Base-by-base conservation (phyloP, 345 rosid species). In the Eucalyptus curtisii region DNA sequence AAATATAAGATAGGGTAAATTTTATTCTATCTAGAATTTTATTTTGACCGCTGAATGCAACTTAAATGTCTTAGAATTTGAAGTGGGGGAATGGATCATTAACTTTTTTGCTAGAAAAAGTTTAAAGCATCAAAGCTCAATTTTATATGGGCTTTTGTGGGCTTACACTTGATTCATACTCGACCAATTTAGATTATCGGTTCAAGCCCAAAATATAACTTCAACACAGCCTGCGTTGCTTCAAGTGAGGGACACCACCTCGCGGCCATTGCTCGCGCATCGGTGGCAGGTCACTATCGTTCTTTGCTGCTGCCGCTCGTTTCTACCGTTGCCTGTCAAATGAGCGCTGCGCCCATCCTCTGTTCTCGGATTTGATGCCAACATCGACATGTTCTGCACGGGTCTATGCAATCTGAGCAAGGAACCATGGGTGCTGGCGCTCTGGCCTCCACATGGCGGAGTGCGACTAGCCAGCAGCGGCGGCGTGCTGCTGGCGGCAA, bases 381-480 rank as follows among this genome's bases (percentile, higher is more conserved):
- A 91, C 44, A 17, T 31, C 7, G 92, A 92, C 13, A 71, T 96
- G 30, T 91, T 95, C 47, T 89, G 89, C 76, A 88, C 90, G 47
- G 94, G 94, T 44, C 49, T 92, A 10, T 95, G 95, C 93, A 52
- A 90, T 50, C 87, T 94, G 40, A 91, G 90, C 50, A 89, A 92
- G 33, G 85, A 50, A 20, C 66, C 71, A 87, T 92, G 96, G 92
- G 91, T 88, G 48, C 86, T 94, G 88, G 93, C 87, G 85, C 87
- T 96, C 82, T 91, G 96, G 96, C 90, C 87, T 95, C n/a, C 94
- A 96, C 92, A 94, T 95, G 8, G 91, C 87, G 3, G 94, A 90
- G 24, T 96, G 96, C 87, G 94, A 97, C 94, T 93, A 95, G 8
- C 89, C 97, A 8, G 89, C 96, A 15, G 96, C 95, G 82, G 96